Evolutionary conservation across 495 filamentous ascomycete genomes (phyloP), one percentile per base, ranked within the genome.

Genomic region (Cercophora scortea): DNA sequence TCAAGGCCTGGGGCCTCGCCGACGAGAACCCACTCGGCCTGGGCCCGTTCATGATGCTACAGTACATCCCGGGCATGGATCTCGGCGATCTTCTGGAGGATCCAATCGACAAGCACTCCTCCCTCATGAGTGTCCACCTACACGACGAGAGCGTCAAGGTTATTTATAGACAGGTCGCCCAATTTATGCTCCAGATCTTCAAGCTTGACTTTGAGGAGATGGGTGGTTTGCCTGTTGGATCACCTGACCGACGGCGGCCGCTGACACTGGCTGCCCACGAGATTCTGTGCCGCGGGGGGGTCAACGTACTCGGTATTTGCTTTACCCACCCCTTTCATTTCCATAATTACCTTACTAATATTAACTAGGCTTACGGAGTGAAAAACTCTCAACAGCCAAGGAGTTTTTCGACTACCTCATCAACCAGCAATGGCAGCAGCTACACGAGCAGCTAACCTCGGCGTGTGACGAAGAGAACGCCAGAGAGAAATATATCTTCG

Each of bases 161-260:
- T 11, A 45, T 45, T 4, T 45, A 45, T 17, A 2, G 43, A 45
- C 43, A 32, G 17, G 7, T 45, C 8, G 43, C 43, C 13, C 43
- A 32, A 32, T 45, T 45, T 11, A 45, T 45, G 43, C 43, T 45
- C 17, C 43, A 45, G 43, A 45, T 45, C 17, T 45, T 45, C 43
- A 32, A 45, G 8, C 43, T 45, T 32, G 17, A 45, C 43, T 45
- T 45, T 11, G 17, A 12, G 8, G 8, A 45, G 19, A 32, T 45
- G 2, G 43, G 43, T 11, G 43, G 17, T 45, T 10, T 45, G 19
- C 43, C 43, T 11, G 3, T 45, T 5, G 43, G 17, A 45, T 45
- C 43, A 45, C 43, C 43, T 18, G 42, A 25, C 17, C 43, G 43
- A 45, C 43, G 43, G 43, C 43, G 43, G 17, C 43, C 43, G 16